Percentiles rank a stretch among this genome's conserved stretches.
phyloP scores from a whole-genome alignment of 345 rosid species.

The Hibiscus syriacus region DNA sequence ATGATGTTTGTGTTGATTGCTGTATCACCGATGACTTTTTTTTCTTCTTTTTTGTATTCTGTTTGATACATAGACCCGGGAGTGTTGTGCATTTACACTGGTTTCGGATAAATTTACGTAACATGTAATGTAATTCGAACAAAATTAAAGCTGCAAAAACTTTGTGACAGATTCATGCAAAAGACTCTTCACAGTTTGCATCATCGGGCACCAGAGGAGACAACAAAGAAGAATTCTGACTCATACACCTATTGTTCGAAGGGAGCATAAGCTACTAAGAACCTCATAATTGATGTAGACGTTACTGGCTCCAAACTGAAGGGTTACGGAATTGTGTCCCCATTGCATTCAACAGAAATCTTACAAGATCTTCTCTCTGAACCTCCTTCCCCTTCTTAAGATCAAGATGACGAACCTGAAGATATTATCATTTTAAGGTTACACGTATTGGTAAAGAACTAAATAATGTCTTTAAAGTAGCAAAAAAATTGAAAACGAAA shows the following conservation, averaged over 20 bases:
- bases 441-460: neutral
- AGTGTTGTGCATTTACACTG: neutral
- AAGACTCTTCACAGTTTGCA: neutral
- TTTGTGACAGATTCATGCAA: neutral
- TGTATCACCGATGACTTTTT: neutral
- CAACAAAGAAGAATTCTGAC: neutral
- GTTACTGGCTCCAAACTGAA: constrained; percentile 50
- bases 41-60: neutral
- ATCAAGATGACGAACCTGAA: constrained; percentile 80
- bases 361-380: constrained; percentile 51
- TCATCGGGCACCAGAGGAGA: neutral
- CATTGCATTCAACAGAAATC: constrained; percentile 63
- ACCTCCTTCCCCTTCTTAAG: constrained; percentile 76
- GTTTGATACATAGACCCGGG: neutral
- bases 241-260: neutral
- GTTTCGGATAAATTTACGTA: neutral
- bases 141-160: neutral
- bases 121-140: neutral
- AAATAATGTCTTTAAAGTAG: neutral
- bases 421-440: constrained; percentile 2
- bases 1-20: neutral
- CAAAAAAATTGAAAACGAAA: neutral
- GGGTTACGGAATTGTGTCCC: constrained; percentile 70
- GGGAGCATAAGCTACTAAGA: neutral
- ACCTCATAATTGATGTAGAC: neutral